phyloP scores from a whole-genome alignment of 2,329 filamentous ascomycete genomes.

The Pyricularia grisea region DNA sequence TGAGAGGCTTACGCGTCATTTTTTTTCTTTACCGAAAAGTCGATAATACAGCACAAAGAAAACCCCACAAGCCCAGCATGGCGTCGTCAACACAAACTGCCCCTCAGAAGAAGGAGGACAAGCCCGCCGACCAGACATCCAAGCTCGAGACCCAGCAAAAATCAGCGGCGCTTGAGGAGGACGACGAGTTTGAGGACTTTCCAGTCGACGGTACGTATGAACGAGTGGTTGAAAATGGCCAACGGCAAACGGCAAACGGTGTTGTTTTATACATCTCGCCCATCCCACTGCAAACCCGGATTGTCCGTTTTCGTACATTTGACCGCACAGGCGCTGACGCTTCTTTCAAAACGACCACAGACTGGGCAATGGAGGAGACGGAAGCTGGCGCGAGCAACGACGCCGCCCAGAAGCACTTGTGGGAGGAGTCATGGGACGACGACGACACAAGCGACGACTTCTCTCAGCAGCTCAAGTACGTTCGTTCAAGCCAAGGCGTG shows the following conservation, averaged over 20 bases:
- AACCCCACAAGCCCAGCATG: conserved; percentile 19
- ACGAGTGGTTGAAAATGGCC: background rate
- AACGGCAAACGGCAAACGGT: background rate
- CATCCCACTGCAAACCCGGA: background rate
- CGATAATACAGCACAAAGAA: background rate
- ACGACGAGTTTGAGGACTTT: conserved; percentile 99
- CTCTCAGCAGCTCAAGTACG: conserved; percentile 84
- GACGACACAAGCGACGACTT: conserved; percentile 97
- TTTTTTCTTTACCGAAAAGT: background rate
- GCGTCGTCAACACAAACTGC: conserved; percentile 19
- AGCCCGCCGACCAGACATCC: conserved; percentile 38
- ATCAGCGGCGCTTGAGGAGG: conserved; percentile 71
- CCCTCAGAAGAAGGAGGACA: conserved; percentile 22
- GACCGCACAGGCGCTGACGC: background rate
- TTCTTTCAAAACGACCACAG: conserved; percentile 31
- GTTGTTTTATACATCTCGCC: background rate
- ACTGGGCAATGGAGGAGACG: conserved; percentile 88
- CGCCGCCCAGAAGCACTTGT: conserved; percentile 63
- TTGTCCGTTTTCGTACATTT: background rate
- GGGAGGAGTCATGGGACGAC: conserved; percentile 99
- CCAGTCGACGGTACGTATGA: conserved; percentile 74
- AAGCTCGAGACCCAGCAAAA: conserved; percentile 35
- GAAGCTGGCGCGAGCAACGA: conserved; percentile 56
- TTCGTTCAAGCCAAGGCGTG: conserved; percentile 16
- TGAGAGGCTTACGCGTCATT: background rate